A percentile compares a stretch with the other conserved stretches of the same genome.
These are phyloP conservation scores for Torulaspora microellipsoides DNA, from an alignment of 805 yeast species.

Conservation along the genomic window DNA sequence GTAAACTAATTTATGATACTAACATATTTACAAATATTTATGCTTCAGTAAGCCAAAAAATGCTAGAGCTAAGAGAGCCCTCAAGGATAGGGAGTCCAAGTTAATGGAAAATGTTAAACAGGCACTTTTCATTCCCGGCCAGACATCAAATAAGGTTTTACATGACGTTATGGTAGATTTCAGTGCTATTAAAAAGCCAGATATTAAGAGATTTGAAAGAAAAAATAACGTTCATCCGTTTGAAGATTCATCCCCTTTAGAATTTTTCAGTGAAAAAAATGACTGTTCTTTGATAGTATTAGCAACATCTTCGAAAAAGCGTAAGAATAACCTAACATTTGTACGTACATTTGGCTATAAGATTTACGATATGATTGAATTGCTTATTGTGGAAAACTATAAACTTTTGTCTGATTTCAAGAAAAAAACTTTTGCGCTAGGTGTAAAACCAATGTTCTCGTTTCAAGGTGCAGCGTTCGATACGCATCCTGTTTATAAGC, in stretches of 20 bases:
- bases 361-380: slow-evolving; percentile 90
- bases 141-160: slow-evolving; percentile 67
- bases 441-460: slow-evolving; percentile 89
- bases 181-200: slow-evolving; percentile 87
- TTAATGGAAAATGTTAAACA: slow-evolving; percentile 83
- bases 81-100: slow-evolving; percentile 84
- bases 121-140: slow-evolving; percentile 89
- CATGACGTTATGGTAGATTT: slow-evolving; percentile 90
- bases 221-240: slow-evolving; percentile 90
- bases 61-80: slow-evolving; percentile 92
- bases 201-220: slow-evolving; percentile 76
- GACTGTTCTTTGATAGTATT: slow-evolving; percentile 82
- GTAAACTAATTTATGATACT: neutral
- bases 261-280: slow-evolving; percentile 92
- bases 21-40: slow-evolving; percentile 37
- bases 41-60: slow-evolving; percentile 69
- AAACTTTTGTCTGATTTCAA: slow-evolving; percentile 78
- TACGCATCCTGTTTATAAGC: slow-evolving; percentile 77
- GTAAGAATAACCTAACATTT: slow-evolving; percentile 88
- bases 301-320: slow-evolving; percentile 76
- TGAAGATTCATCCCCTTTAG: slow-evolving; percentile 80
- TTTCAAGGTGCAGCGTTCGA: slow-evolving; percentile 93
- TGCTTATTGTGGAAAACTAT: slow-evolving; percentile 61
- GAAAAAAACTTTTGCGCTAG: slow-evolving; percentile 74
- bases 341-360: slow-evolving; percentile 86